phyloP scores from a whole-genome alignment of 1,284 basidiomycete genomes.

The Lentinus polychrous region DNA sequence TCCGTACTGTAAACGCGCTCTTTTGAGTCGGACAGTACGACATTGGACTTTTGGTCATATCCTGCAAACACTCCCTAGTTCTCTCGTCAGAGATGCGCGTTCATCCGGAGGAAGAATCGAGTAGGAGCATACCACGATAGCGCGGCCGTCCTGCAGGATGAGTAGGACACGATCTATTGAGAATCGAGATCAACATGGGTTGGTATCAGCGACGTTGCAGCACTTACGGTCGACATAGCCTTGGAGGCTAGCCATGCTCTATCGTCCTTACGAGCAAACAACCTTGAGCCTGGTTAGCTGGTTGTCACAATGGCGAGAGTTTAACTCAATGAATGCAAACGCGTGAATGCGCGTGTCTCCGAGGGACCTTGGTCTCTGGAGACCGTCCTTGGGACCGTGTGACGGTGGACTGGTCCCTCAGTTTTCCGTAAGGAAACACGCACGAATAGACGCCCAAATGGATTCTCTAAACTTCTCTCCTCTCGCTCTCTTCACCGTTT shows the following conservation, averaged over 20 bases:
- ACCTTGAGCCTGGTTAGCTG: no score
- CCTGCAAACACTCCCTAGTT: conserved; percentile 81
- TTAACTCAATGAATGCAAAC: no score
- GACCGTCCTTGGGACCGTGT: no score
- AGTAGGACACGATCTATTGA: conserved; percentile 73
- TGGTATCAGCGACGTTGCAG: conserved; percentile 1
- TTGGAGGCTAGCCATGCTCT: conserved; percentile 74
- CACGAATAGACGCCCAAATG: no score
- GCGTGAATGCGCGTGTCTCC: no score
- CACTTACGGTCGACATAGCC: conserved; percentile 77
- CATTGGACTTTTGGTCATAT: conserved; percentile 89
- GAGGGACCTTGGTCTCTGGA: no score
- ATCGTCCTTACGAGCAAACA: no score
- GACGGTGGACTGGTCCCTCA: no score
- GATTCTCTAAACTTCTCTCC: no score
- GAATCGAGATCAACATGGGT: conserved; percentile 6
- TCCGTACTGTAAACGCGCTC: conserved; percentile 89
- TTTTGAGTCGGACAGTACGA: conserved; percentile 86
- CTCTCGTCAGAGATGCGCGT: conserved; percentile 3
- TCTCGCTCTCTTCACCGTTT: no score
- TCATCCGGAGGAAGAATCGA: background rate
- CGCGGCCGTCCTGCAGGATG: conserved; percentile 86
- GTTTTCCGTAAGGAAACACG: no score
- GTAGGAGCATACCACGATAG: conserved; percentile 56
- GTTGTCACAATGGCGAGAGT: no score